Conservation (phyloP, 2,329 filamentous ascomycete species). For the Botrytis paeoniae region DNA sequence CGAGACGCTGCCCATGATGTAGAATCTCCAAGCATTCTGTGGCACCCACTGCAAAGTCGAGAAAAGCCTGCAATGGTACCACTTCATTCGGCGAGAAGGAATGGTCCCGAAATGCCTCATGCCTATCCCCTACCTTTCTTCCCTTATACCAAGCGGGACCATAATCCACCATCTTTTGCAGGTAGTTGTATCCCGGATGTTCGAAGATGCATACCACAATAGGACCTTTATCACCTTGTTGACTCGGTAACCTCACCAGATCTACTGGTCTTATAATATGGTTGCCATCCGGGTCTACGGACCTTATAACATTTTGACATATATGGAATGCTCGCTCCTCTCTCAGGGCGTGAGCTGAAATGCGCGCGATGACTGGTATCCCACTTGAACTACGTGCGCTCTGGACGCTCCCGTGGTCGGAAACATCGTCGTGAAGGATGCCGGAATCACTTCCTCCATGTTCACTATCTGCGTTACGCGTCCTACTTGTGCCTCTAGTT, state of each 20-base stretch:
- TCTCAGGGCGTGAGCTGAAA: conserved; percentile 78
- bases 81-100: conserved; percentile 50
- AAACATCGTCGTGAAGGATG: conserved; percentile 16
- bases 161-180: conserved; percentile 69
- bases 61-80: conserved; percentile 71
- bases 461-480: conserved; percentile 9
- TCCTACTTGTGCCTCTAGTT: conserved; percentile 15
- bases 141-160: conserved; percentile 70
- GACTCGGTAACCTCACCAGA: conserved; percentile 66
- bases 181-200: conserved; percentile 69
- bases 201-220: conserved; percentile 81
- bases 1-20: conserved; percentile 76
- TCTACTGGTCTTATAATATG: conserved; percentile 82
- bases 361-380: conserved; percentile 64
- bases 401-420: conserved; percentile 31
- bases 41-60: conserved; percentile 89
- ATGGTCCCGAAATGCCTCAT: conserved; percentile 34
- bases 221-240: conserved; percentile 65
- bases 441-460: conserved; percentile 29
- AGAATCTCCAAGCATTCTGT: conserved; percentile 82
- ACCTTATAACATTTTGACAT: conserved; percentile 66
- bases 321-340: conserved; percentile 88
- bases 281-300: conserved; percentile 67
- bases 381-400: background rate
- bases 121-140: conserved; percentile 49